Percentiles rank a stretch among this genome's conserved stretches.
These are phyloP conservation scores for Paragyromitra xinjiangensis DNA, from an alignment of 495 filamentous ascomycete genomes.

Conservation along the genomic window DNA sequence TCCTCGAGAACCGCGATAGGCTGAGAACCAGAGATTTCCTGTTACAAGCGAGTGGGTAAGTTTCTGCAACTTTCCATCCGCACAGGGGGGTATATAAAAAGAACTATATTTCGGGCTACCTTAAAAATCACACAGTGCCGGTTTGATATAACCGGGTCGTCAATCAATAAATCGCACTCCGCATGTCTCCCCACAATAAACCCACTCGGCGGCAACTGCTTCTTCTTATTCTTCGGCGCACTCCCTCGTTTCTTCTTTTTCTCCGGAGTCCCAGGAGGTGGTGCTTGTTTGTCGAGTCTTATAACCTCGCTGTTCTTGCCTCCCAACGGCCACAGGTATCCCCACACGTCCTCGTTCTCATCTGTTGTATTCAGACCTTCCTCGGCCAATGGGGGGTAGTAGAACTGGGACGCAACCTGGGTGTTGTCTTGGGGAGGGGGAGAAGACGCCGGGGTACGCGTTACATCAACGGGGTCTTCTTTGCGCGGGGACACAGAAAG, in stretches of 20 bases:
- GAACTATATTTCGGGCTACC: slow-evolving; percentile 29
- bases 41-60: slow-evolving; percentile 2
- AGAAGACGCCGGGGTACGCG: slow-evolving; percentile 62
- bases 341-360: slow-evolving; percentile 86
- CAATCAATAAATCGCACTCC: slow-evolving; percentile 86
- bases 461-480: slow-evolving; percentile 60
- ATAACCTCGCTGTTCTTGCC: slow-evolving; percentile 75
- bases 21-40: slow-evolving; percentile 81
- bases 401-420: slow-evolving; percentile 79
- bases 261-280: slow-evolving; percentile 55
- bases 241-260: slow-evolving; percentile 60
- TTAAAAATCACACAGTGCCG: slow-evolving; percentile 89
- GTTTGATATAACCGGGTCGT: slow-evolving; percentile 89
- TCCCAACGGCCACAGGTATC: slow-evolving; percentile 86
- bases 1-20: slow-evolving; percentile 86
- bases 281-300: slow-evolving; percentile 62
- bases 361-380: slow-evolving; percentile 69
- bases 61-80: not conserved
- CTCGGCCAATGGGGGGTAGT: slow-evolving; percentile 72
- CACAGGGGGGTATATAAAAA: not conserved
- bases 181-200: slow-evolving; percentile 92
- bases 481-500: slow-evolving; percentile 67
- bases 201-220: slow-evolving; percentile 71
- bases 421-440: slow-evolving; percentile 68
- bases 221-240: slow-evolving; percentile 64